Percentiles rank a stretch among this genome's conserved stretches.
Conservation (phyloP, 1,139 yeast genomes). For the Magnusiomyces sp. region DNA sequence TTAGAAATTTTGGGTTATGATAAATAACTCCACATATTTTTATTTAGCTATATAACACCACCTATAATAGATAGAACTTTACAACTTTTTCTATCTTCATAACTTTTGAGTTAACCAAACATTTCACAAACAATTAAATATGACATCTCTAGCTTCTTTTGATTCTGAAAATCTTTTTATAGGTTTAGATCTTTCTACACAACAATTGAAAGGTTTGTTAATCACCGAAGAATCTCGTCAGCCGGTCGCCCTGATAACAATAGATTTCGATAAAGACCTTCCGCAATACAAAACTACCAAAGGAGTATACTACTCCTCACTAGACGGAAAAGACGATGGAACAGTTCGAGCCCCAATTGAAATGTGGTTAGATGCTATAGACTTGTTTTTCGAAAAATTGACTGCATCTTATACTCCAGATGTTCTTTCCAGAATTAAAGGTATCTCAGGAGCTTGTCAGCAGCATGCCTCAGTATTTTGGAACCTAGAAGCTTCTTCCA, state of each 20-base stretch:
- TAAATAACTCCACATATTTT: no score
- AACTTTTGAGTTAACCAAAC: no score
- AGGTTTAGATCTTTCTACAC: slow-evolving; percentile 86
- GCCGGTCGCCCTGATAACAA: slow-evolving; percentile 49
- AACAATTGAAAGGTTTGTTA: slow-evolving; percentile 72
- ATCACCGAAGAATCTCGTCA: slow-evolving; percentile 45
- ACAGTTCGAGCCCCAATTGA: slow-evolving; percentile 60
- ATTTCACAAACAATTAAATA: no score
- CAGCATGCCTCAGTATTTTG: slow-evolving; percentile 90
- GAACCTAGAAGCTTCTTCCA: slow-evolving; percentile 42
- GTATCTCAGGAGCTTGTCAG: slow-evolving; percentile 81
- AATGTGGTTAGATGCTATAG: slow-evolving; percentile 85
- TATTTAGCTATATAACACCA: no score
- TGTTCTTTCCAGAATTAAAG: slow-evolving; percentile 53
- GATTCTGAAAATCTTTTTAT: no score
- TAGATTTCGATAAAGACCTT: slow-evolving; percentile 64
- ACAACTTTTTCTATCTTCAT: no score
- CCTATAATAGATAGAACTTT: no score
- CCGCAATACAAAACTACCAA: slow-evolving; percentile 53
- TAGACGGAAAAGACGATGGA: neutral
- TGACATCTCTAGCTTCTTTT: no score
- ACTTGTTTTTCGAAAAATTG: slow-evolving; percentile 43
- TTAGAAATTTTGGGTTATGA: no score
- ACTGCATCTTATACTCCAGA: slow-evolving; percentile 26
- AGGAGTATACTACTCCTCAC: slow-evolving; percentile 47